Percentiles rank a stretch among this genome's conserved stretches.
phyloP scores from a whole-genome alignment of 2,329 filamentous ascomycete genomes.

The Chaetomium strumarium region DNA sequence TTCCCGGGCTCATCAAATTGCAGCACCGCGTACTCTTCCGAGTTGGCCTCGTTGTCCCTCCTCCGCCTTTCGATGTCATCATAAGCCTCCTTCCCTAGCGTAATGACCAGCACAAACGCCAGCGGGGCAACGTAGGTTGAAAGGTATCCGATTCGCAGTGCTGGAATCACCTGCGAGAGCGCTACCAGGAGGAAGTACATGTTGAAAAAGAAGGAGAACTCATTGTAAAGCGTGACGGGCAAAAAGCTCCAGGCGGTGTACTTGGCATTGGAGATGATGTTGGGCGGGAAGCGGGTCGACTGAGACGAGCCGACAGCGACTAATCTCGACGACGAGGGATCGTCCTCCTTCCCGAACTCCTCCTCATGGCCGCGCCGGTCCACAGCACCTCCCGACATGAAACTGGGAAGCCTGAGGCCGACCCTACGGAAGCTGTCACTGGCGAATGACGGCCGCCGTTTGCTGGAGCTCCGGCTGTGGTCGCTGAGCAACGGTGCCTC shows the following conservation, averaged over 20 bases:
- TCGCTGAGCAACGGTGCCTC: constrained; percentile 66
- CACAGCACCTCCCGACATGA: constrained; percentile 46
- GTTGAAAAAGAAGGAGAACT: constrained; percentile 99
- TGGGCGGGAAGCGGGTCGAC: constrained; percentile 72
- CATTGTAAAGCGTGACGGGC: constrained; percentile 91
- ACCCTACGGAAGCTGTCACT: constrained; percentile 40
- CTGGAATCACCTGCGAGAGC: constrained; percentile 84
- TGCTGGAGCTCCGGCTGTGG: constrained; percentile 21
- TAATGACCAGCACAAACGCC: constrained; percentile 86
- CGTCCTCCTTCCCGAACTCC: constrained; percentile 47
- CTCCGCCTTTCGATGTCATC: constrained; percentile 84
- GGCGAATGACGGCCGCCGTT: constrained; percentile 34
- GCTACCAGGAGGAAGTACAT: constrained; percentile 97
- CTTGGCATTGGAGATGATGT: constrained; percentile 93
- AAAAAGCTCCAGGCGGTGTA: constrained; percentile 94
- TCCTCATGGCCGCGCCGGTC: constrained; percentile 39
- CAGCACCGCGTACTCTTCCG: constrained; percentile 78
- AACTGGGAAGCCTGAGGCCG: constrained; percentile 58
- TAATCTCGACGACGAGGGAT: constrained; percentile 65
- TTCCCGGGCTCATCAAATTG: constrained; percentile 56
- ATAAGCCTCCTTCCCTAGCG: constrained; percentile 89
- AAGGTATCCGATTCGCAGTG: constrained; percentile 86
- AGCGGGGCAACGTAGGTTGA: constrained; percentile 91
- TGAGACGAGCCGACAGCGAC: constrained; percentile 72
- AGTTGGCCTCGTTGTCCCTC: constrained; percentile 89